Percentiles rank a stretch among this genome's conserved stretches.
These are phyloP conservation scores for Penstemon newberryi DNA, from an alignment of 257 asterid genomes.

Conservation along the genomic window DNA sequence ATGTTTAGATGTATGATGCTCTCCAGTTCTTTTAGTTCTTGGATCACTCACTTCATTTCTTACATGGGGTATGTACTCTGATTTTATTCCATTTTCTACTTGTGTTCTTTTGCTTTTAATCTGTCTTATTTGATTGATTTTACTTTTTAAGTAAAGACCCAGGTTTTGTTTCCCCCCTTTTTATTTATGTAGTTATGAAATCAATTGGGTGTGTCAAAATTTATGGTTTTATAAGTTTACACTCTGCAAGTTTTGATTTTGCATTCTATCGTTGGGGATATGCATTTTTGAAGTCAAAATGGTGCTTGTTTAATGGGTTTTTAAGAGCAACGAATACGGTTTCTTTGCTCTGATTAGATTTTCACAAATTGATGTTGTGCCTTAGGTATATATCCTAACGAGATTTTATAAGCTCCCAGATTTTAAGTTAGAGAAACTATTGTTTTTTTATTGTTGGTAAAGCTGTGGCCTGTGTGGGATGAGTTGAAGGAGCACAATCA, in stretches of 20 bases:
- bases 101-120: background rate
- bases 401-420: no score
- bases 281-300: background rate
- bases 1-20: conserved; percentile 54
- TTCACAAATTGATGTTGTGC: conserved; percentile 12
- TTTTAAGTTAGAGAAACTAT: no score
- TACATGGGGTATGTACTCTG: conserved; percentile 77
- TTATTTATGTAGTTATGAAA: background rate
- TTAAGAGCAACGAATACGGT: background rate
- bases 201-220: conserved; percentile 4
- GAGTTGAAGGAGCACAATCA: no score
- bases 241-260: background rate
- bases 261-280: no score
- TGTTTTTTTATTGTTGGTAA: no score
- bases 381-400: background rate
- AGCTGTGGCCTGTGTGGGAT: no score
- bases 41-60: conserved; percentile 68
- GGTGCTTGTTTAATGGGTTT: background rate
- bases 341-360: background rate
- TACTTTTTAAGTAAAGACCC: conserved; percentile 11
- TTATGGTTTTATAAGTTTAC: conserved; percentile 5
- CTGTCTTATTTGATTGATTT: conserved; percentile 4
- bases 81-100: conserved; percentile 27
- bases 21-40: conserved; percentile 58
- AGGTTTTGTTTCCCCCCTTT: background rate